Conservation (phyloP, 208 protist species). For the Jaenimonas drosophilae region DNA sequence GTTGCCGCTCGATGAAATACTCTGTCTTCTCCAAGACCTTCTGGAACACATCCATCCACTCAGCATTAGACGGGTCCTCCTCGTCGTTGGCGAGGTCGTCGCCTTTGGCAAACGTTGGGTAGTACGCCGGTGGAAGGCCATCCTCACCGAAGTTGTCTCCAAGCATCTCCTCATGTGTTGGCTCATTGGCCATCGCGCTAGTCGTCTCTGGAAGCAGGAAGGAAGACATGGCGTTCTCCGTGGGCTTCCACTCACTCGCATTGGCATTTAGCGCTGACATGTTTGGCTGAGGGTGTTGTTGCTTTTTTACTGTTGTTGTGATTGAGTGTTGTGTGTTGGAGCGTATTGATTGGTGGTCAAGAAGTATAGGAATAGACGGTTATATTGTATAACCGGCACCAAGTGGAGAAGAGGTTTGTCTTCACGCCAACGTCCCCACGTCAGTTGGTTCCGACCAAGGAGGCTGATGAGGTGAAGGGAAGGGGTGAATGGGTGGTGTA, state of each 20-base stretch:
- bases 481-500: too few relatives aligned
- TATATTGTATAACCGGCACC: too few relatives aligned
- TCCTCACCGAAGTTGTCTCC: background rate
- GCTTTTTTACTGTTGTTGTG: conserved; percentile 3
- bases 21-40: conserved; percentile 62
- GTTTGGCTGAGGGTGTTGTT: too few relatives aligned
- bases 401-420: too few relatives aligned
- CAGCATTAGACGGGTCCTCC: conserved; percentile 13
- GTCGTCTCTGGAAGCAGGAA: conserved; percentile 3
- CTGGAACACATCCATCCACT: conserved; percentile 68
- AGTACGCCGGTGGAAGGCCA: conserved; percentile 1
- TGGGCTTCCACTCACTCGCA: conserved; percentile 75
- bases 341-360: too few relatives aligned
- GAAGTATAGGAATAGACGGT: too few relatives aligned
- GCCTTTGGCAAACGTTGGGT: conserved; percentile 5
- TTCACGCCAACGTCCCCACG: too few relatives aligned
- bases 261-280: conserved; percentile 80
- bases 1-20: conserved; percentile 52
- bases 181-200: too few relatives aligned
- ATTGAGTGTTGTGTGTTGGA: conserved; percentile 3
- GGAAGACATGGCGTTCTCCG: too few relatives aligned
- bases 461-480: too few relatives aligned
- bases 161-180: background rate
- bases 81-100: conserved; percentile 16
- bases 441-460: too few relatives aligned